phyloP scores from a whole-genome alignment of 2,329 filamentous ascomycete species.

The Fusarium chaquense region DNA sequence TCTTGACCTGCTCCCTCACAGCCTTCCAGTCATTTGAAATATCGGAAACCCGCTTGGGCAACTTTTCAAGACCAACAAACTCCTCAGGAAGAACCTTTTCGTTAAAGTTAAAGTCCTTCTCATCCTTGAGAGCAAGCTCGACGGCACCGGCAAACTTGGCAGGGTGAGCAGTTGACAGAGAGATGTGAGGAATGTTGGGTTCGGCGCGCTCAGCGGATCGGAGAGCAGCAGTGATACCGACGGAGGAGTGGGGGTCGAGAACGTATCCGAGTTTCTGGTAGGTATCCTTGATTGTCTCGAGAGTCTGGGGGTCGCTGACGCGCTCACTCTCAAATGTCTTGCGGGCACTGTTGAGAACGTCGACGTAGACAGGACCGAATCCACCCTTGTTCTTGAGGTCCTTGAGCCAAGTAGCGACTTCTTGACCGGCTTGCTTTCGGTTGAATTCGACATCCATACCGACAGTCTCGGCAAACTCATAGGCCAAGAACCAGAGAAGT shows the following conservation, averaged over 20 bases:
- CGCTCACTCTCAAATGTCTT: slow-evolving; percentile 85
- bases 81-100: slow-evolving; percentile 81
- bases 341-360: slow-evolving; percentile 78
- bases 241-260: slow-evolving; percentile 91
- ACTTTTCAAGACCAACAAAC: slow-evolving; percentile 81
- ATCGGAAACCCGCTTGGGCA: slow-evolving; percentile 78
- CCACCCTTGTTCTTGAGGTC: slow-evolving; percentile 84
- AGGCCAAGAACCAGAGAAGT: slow-evolving; percentile 91
- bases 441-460: slow-evolving; percentile 75
- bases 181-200: slow-evolving; percentile 75
- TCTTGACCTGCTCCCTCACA: slow-evolving; percentile 80
- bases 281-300: slow-evolving; percentile 70
- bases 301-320: slow-evolving; percentile 73
- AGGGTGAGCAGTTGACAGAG: slow-evolving; percentile 92
- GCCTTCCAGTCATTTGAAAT: slow-evolving; percentile 79
- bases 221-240: slow-evolving; percentile 82
- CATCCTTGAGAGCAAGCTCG: slow-evolving; percentile 77
- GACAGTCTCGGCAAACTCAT: slow-evolving; percentile 71
- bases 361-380: slow-evolving; percentile 80
- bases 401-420: slow-evolving; percentile 81
- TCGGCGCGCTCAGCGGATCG: slow-evolving; percentile 72
- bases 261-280: slow-evolving; percentile 78
- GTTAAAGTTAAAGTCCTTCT: slow-evolving; percentile 80
- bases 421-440: slow-evolving; percentile 77
- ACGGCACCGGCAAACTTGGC: slow-evolving; percentile 94